Percentiles rank a stretch among this genome's conserved stretches.
phyloP scores from a whole-genome alignment of 2,329 filamentous ascomycete genomes.

The Catunica adiposa region DNA sequence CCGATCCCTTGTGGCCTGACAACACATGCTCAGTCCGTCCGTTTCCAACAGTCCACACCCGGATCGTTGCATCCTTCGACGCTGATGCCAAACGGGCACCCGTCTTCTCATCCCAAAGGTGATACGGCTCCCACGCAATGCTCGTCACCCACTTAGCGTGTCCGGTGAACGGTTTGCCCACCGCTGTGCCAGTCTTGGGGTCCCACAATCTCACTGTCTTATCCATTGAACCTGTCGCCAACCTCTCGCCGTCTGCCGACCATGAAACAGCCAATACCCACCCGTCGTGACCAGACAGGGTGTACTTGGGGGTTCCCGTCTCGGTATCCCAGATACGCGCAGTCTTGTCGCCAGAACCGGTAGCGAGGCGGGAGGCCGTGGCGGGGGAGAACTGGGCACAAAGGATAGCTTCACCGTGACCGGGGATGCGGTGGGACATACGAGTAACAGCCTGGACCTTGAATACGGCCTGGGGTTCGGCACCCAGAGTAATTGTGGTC shows the following conservation, averaged over 20 bases:
- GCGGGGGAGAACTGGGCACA: constrained; percentile 71
- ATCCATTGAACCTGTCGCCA: constrained; percentile 88
- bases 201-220: constrained; percentile 85
- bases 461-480: constrained; percentile 79
- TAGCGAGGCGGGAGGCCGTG: constrained; percentile 62
- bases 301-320: constrained; percentile 75
- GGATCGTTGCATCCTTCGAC: constrained; percentile 75
- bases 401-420: constrained; percentile 83
- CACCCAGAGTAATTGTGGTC: constrained; percentile 37
- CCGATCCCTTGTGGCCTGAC: constrained; percentile 73
- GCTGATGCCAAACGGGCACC: constrained; percentile 62
- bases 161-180: constrained; percentile 58
- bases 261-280: constrained; percentile 84
- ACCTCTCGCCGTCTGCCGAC: constrained; percentile 63
- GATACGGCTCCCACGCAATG: constrained; percentile 85
- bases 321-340: constrained; percentile 90
- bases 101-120: constrained; percentile 57
- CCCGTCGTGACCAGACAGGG: constrained; percentile 69
- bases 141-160: constrained; percentile 82
- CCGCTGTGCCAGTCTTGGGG: constrained; percentile 57
- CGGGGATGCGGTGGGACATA: constrained; percentile 73
- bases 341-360: constrained; percentile 79
- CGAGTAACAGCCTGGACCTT: constrained; percentile 81
- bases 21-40: constrained; percentile 67
- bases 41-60: constrained; percentile 71